A percentile compares a stretch with the other conserved stretches of the same genome.
Evolutionary conservation across 2,329 filamentous ascomycete species (phyloP).

Genomic region (Bipolaris bicolor): DNA sequence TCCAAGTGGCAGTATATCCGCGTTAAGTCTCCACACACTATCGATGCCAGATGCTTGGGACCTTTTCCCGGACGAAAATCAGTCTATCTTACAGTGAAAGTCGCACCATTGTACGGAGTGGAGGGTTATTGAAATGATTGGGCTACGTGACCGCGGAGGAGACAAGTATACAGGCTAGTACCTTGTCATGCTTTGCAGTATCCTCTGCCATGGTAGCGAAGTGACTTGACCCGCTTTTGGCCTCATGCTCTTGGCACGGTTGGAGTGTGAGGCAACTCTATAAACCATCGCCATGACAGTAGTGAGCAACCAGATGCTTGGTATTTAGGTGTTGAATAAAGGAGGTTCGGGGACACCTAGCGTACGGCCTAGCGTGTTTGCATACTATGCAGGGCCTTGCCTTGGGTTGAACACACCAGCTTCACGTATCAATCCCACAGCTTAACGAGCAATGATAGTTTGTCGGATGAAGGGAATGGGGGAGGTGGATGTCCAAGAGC

Average conservation of each 20-base stretch:
- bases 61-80: background rate
- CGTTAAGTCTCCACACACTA: background rate
- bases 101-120: background rate
- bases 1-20: background rate
- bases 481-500: background rate
- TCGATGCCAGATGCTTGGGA: background rate
- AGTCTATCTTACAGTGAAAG: background rate
- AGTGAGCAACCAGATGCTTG: background rate
- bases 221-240: background rate
- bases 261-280: background rate
- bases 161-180: background rate
- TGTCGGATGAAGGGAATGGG: background rate
- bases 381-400: background rate
- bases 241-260: background rate
- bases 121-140: background rate
- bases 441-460: background rate
- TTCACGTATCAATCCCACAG: background rate
- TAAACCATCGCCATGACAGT: background rate
- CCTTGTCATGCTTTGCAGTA: background rate
- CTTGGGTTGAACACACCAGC: background rate
- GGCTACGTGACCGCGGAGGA: background rate
- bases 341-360: background rate
- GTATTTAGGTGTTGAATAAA: background rate
- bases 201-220: background rate
- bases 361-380: background rate